Base-by-base conservation (phyloP, 1,284 basidiomycete species). In the Cystobasidium pallidum region DNA sequence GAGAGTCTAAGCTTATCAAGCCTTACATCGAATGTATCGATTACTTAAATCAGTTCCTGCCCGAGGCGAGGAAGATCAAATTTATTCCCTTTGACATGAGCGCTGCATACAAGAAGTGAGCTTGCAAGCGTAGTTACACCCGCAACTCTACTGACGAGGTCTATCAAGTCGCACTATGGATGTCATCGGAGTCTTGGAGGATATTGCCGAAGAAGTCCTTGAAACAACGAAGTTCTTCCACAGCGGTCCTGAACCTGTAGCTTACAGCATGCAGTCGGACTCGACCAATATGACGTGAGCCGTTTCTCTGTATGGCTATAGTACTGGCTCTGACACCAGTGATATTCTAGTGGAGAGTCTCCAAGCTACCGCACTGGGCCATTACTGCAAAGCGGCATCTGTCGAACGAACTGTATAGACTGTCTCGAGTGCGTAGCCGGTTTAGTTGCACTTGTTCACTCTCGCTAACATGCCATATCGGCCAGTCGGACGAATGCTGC, bases 41-140 rank as follows among this genome's bases (percentile, higher is more conserved):
- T 70, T 99, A 98, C 79, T 85, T 99, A 41, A 98, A 98, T 77
- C 96, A 99, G 79, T 98, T 97, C 82, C 81, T 99, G 19, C 94
- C 95, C 0, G 83, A 85, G 6, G 89, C 85, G 28, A 91, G 92
- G 82, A 89, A 89, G 82, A 92, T 99, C 86, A 84, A 88, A 3
- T 96, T 98, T 80, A 88, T 92, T 41, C 89, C 93, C 10, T 99
- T 94, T 92, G 96, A 99, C 81, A 97, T 99, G 78, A 80, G 80
- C 43, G 78, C 79, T 10, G 81, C 82, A 0, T 80, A 81, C 62
- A 76, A 78, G 66, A 70, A 74, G 77, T 77, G 32, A 34, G 75
- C n/a, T 19, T 11, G 17, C 10, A 41, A 2, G 13, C 11, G 11
- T 52, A 32, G 7, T 21, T 30, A 26, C 17, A 41, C 72, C 26